A percentile compares a stretch with the other conserved stretches of the same genome.
Evolutionary conservation across 768 basidiomycete genomes (phyloP).

Genomic region (Lactifluus subvellereus): DNA sequence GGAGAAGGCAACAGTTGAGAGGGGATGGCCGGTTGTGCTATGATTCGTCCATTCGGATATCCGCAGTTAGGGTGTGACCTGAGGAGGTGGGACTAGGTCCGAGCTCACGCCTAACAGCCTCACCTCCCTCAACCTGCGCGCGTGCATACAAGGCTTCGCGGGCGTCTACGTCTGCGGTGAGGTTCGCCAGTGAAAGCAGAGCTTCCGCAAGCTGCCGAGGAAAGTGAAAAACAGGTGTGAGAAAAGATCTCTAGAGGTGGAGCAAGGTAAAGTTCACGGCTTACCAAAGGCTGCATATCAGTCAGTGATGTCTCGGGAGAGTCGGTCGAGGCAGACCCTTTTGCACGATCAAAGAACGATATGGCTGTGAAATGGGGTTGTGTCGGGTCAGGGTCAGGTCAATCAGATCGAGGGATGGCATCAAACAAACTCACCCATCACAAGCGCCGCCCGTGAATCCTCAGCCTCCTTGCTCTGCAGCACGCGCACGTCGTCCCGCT

Average conservation of each 20-base stretch:
- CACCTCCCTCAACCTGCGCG: conserved; percentile 46
- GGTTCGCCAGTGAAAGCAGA: conserved; percentile 52
- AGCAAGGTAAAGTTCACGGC: background rate
- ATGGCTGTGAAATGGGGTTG: conserved; percentile 24
- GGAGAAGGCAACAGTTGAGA: background rate
- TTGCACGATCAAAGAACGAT: conserved; percentile 33
- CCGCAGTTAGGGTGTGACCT: background rate
- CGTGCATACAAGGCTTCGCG: conserved; percentile 48
- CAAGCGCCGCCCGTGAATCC: conserved; percentile 49
- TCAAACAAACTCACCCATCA: conserved; percentile 38
- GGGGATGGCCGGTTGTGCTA: background rate
- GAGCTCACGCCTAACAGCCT: conserved; percentile 32
- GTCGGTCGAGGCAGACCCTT: conserved; percentile 24
- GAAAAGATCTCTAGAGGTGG: background rate
- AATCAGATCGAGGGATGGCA: background rate
- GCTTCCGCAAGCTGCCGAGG: conserved; percentile 45
- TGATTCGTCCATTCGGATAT: conserved; percentile 24
- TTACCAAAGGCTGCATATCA: conserved; percentile 26
- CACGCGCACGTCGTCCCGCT: conserved; percentile 37
- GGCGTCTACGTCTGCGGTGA: conserved; percentile 43
- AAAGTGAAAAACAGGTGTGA: background rate
- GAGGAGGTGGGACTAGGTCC: conserved; percentile 1
- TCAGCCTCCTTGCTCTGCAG: conserved; percentile 44
- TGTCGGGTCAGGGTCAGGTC: conserved; percentile 24
- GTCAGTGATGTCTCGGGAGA: conserved; percentile 9